Evolutionary conservation across 106 monocot species (phyloP).

Genomic region (Dendrobium officinale): DNA sequence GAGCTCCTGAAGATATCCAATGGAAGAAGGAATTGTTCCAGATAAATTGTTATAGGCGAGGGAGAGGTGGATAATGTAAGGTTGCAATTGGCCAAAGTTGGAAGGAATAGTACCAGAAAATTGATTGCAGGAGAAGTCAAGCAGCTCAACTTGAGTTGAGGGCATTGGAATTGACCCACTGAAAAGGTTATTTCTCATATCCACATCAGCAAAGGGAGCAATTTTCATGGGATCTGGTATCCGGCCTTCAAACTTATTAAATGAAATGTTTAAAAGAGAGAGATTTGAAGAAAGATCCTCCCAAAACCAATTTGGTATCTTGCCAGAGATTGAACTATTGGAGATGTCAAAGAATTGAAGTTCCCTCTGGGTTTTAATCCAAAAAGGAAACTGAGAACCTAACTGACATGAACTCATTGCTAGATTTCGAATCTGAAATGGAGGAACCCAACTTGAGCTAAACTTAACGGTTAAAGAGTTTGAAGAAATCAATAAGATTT

Average conservation of each 20-base stretch:
- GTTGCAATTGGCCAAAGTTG: slow-evolving; percentile 1
- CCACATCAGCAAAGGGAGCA: not conserved
- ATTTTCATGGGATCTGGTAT: slow-evolving; percentile 9
- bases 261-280: slow-evolving; percentile 8
- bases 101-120: slow-evolving; percentile 2
- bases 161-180: slow-evolving; percentile 9
- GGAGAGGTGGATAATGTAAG: slow-evolving; percentile 27
- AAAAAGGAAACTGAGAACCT: not conserved
- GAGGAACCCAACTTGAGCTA: slow-evolving; percentile 18
- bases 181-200: slow-evolving; percentile 1
- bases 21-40: slow-evolving; percentile 16
- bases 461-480: slow-evolving; percentile 11
- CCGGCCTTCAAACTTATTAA: slow-evolving; percentile 29
- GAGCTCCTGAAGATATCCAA: slow-evolving; percentile 25
- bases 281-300: not conserved
- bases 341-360: slow-evolving; percentile 20
- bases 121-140: not conserved
- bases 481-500: not conserved
- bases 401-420: not conserved
- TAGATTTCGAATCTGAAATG: slow-evolving; percentile 6
- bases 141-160: not conserved
- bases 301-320: slow-evolving; percentile 3
- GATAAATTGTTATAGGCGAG: slow-evolving; percentile 27
- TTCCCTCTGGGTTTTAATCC: not conserved
- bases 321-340: slow-evolving; percentile 20